Conservation (phyloP, 805 yeast genomes). For the Hanseniaspora jakobsenii region DNA sequence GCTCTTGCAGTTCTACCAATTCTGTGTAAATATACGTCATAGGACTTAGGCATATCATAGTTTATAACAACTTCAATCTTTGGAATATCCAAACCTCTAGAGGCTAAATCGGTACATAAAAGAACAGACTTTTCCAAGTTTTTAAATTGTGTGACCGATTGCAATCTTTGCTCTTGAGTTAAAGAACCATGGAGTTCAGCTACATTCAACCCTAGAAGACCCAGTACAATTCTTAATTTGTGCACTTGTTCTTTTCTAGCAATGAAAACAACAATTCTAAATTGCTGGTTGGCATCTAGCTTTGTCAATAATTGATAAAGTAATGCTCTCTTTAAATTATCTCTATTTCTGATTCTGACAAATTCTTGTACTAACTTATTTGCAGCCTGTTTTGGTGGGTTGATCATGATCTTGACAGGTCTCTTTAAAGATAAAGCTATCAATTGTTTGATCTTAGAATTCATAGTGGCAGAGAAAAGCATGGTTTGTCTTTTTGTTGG, state of each 20-base stretch:
- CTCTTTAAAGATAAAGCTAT: constrained; percentile 75
- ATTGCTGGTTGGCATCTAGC: constrained; percentile 49
- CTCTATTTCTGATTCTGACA: constrained; percentile 87
- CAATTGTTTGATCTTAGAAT: constrained; percentile 76
- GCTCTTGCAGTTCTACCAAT: constrained; percentile 99
- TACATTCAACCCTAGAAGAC: constrained; percentile 63
- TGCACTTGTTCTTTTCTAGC: constrained; percentile 88
- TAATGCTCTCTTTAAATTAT: constrained; percentile 69
- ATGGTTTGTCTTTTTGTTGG: constrained; percentile 90
- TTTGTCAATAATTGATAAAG: constrained; percentile 58
- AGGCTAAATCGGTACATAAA: constrained; percentile 94
- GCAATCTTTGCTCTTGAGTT: constrained; percentile 85
- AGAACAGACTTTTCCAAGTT: constrained; percentile 72
- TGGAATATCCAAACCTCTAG: constrained; percentile 98
- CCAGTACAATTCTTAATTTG: constrained; percentile 60
- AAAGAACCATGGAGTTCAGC: constrained; percentile 75
- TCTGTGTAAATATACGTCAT: constrained; percentile 88
- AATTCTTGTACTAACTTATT: constrained; percentile 85
- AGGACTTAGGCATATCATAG: constrained; percentile 88
- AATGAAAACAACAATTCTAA: constrained; percentile 79
- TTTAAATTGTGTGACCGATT: constrained; percentile 71
- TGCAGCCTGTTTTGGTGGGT: constrained; percentile 93
- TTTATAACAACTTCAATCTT: constrained; percentile 90
- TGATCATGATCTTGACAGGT: constrained; percentile 91
- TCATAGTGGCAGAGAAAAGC: constrained; percentile 96